Evolutionary conservation across 257 asterid genomes (phyloP).

Genomic region (Solanum pinnatisectum): DNA sequence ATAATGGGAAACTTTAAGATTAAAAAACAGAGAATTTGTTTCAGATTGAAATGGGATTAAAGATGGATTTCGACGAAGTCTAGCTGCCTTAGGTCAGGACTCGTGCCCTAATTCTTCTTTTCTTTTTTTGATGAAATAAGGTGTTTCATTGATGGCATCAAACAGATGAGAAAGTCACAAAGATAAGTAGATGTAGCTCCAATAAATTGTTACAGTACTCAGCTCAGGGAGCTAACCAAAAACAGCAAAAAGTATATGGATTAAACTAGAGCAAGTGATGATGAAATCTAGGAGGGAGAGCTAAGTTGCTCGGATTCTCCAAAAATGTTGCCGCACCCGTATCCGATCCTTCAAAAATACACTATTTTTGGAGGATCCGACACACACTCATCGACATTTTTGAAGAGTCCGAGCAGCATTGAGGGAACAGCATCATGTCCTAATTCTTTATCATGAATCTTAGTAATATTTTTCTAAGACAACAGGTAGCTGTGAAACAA

Average conservation of each 20-base stretch:
- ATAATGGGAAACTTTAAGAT: not conserved
- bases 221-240: not conserved
- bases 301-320: not conserved
- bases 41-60: not conserved
- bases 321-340: not conserved
- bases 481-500: not conserved
- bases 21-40: not conserved
- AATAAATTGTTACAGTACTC: not conserved
- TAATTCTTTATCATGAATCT: not conserved
- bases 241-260: not conserved
- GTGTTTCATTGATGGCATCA: not conserved
- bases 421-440: not conserved
- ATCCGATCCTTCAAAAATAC: not conserved
- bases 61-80: not conserved
- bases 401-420: not conserved
- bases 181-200: not conserved
- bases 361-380: not conserved
- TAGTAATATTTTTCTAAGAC: not conserved
- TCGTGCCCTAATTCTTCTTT: not conserved
- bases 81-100: not conserved
- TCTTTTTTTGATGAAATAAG: not conserved
- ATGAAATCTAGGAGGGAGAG: not conserved
- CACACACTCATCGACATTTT: not conserved
- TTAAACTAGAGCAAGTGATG: not conserved
- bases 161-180: not conserved